Evolutionary conservation across 75 land plant genomes (phyloP), one percentile per base, ranked within the genome.

Genomic region (Larix kaempferi): DNA sequence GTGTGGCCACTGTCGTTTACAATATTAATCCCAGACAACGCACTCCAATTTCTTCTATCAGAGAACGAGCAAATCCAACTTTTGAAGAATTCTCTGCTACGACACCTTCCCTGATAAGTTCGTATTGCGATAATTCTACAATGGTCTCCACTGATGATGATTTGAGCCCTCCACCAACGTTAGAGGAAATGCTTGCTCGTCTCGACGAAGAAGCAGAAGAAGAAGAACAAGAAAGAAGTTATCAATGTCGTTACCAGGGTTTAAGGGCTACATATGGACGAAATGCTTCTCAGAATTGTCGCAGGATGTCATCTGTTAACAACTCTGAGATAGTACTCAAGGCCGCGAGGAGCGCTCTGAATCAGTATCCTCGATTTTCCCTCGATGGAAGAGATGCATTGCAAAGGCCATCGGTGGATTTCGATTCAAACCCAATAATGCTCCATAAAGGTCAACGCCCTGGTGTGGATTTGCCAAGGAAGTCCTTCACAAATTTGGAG

Each of bases 281-380:
- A n/a, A 62, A 76, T 27, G 10, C 13, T 35, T 57, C 44, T 49
- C 54, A 71, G n/a, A 64, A 63, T 44, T 58, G 26, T 5, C 76
- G 86, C 21, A 75, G 93, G 55, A 84, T 80, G 91, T 91, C 93
- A 1, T 91, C 89, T 52, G 88, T 89, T 2, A 85, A 91, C 80
- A 88, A 85, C 73, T 82, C 88, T 1, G 91, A 91, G 58, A 81
- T 91, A n/a, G n/a, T n/a, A 6, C 76, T 91, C 21, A 59, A 82
- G 23, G 84, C 91, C 16, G 93, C 93, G 2, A 77, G 88, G 79
- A 86, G 85, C 73, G 93, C 93, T 2, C 55, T 91, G 73, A 89
- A 89, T 62, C 91, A 91, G 82, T 89, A 86, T 60, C 93, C 93
- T 6, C 76, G 93, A 4, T 88, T 91, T 37, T 91, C 93, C 11